Evolutionary conservation across 192 early-diverging fungal genomes (phyloP), one percentile per base, ranked within the genome.

Genomic region (Glomus cerebriforme): DNA sequence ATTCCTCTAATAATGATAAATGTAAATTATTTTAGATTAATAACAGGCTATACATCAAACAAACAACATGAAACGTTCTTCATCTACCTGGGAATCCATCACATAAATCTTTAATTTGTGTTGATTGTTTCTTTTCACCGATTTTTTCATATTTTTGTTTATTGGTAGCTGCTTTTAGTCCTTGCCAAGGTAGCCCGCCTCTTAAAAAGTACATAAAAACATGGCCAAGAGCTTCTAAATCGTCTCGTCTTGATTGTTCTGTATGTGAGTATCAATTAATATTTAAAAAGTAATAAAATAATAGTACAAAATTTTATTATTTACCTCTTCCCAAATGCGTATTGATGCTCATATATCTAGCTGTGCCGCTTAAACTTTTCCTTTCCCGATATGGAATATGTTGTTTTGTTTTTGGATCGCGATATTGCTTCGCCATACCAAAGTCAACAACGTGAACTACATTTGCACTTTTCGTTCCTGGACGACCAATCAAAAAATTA

Each of bases 81-180:
- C 7, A 79, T 13, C 7, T 26, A 91, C 90, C 90, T 79, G 97
- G 97, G 82, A 92, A 95, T 70, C 93, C 92, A 39, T 95, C 93
- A 77, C 96, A 96, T 31, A 99, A 88, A 78, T 98, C 97, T 79
- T 93, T 92, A 80, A 98, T 90, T 26, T 88, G 87, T 0, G 95
- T 94, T 49, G 90, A 90, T 81, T 97, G 97, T 85, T 99, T 99
- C 89, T 96, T 96, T 85, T 99, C 96, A 54, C 97, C 97, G 85
- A 99, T 99, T 83, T 97, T 96, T 83, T 99, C 97, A 84, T 99
- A 99, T 80, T 99, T 99, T 90, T 99, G 96, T 83, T 98, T 96
- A 89, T 99, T 99, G 76, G 95, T 97, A 22, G 93, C 94, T 1
- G 97, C 97, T 86, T 97, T 98, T 27, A 99, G 85, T 6, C 97